Evolutionary conservation across 768 basidiomycete genomes (phyloP), one percentile per base, ranked within the genome.

Genomic region (Tulasnella sp.): DNA sequence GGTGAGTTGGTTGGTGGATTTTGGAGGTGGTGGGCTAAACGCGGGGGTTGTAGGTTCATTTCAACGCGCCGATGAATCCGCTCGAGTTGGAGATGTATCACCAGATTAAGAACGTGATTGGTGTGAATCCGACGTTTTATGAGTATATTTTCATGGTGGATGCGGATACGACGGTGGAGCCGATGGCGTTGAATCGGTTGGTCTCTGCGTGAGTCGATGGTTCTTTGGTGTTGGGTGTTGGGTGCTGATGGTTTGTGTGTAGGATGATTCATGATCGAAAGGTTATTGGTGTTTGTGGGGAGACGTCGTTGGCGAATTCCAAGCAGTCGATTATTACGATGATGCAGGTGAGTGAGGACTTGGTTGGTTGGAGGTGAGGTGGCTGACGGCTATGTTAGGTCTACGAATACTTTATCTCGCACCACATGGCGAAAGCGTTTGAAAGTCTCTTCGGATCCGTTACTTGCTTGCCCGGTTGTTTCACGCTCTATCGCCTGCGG

Each of bases 71-170:
- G 0, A 98, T 99, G 96, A 89, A 86, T 65, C 96, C 96, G 0
- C 71, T 94, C 61, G 96, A 99, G 71, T 72, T 99, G 52, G 96
- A 99, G 73, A 94, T 99, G 74, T 98, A 92, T 67, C 96, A 98
- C 68, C 96, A 99, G 70, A 92, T 98, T 77, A 91, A 97, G 78
- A 99, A 99, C 65, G 92, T 98, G 53, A 97, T 99, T 64, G 96
- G 96, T 69, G 91, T 99, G 65, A 96, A 99, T 70, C 96, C 94
- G 2, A 84, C 90, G 0, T 97, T 98, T 72, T 99, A 98, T 70
- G 96, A 98, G 70, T 97, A 93, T 65, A 63, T 92, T 60, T 86
- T 94, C 72, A 91, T 82, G 67, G 80, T 96, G 39, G 91, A 96
- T 70, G 91, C 92, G 61, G 91, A 96, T 76, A 99, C 96, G 1